Evolutionary conservation across 1,139 yeast genomes (phyloP), one percentile per base, ranked within the genome.

Genomic region (Magnusiomyces magnusii): DNA sequence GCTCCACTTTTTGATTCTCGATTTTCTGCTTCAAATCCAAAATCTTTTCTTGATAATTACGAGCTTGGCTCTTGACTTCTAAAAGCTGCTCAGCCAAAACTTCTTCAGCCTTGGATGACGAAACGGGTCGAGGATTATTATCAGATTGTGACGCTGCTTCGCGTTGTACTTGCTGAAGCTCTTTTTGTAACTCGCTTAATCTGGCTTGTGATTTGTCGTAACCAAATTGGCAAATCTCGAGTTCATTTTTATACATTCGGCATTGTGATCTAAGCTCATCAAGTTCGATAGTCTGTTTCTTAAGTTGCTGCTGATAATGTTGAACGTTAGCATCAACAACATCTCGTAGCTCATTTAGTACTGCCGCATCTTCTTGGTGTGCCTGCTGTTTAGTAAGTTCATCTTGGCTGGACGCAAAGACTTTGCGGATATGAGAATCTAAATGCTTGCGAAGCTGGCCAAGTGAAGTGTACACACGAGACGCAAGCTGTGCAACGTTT

Each of bases 1-100:
- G 57, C 25, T 61, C 60, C 9, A 56, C 41, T 55, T 66, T 63
- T 55, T 65, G 63, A 50, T 53, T 59, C 23, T 62, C 61, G 24
- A 65, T 52, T 53, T 60, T 60, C 27, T 57, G 58, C 36, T 49
- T 39, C 60, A 49, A 51, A 54, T 50, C 25, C 28, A 24, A 51
- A 44, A 19, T 51, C 42, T 57, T 53, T 24, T 41, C 27, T 21
- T 44, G 24, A 27, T 44, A 44, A 21, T 9, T 19, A 44, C 17
- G 5, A 19, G 21, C 27, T 21, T 21, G 27, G 13, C 5, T 17
- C 17, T 44, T 44, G 24, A 17, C 15, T 27, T 42, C 57, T 17
- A 23, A 13, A 52, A 34, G 49, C 53, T 58, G 53, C 36, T 31
- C 28, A 50, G 54, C 51, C 28, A 62, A 56, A 1, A 58, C 56